These are phyloP conservation scores for Microbotryum silenes-acaulis DNA, from an alignment of 1,284 basidiomycete species.

Conservation along the genomic window DNA sequence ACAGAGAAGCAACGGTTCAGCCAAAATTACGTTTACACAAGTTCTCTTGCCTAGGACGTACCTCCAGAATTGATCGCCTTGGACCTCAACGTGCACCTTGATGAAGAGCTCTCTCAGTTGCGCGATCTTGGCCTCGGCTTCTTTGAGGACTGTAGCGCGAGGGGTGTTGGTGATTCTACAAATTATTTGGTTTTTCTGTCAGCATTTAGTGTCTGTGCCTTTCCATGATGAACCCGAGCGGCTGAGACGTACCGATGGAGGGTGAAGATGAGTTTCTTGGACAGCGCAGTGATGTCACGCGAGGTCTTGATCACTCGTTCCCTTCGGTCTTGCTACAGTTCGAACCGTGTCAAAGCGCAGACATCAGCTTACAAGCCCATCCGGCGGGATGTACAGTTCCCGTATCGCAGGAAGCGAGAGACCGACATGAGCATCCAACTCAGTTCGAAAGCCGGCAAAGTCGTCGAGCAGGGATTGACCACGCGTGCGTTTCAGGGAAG, in stretches of 20 bases:
- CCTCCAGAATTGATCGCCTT: constrained; percentile 61
- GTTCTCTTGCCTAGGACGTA: constrained; percentile 32
- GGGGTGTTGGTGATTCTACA: constrained; percentile 10
- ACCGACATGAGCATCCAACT: constrained; percentile 67
- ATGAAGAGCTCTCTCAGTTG: constrained; percentile 64
- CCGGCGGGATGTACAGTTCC: no score
- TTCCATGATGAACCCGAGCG: background rate
- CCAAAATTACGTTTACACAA: background rate
- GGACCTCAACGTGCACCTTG: constrained; percentile 56
- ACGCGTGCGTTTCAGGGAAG: constrained; percentile 4
- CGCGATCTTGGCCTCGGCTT: constrained; percentile 58
- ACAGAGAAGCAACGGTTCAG: background rate
- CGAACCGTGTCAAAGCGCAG: no score
- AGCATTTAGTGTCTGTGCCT: background rate
- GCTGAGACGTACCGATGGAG: constrained; percentile 57
- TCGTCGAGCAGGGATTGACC: constrained; percentile 34
- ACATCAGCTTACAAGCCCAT: background rate
- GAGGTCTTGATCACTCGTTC: constrained; percentile 73
- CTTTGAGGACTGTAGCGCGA: constrained; percentile 45
- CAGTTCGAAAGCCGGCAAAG: constrained; percentile 57
- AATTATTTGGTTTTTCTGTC: background rate
- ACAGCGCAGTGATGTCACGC: constrained; percentile 80
- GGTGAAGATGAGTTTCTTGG: constrained; percentile 90
- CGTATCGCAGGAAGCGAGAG: constrained; percentile 41
- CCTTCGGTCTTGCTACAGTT: constrained; percentile 38